Percentiles rank a stretch among this genome's conserved stretches.
phyloP scores from a whole-genome alignment of 2,329 filamentous ascomycete genomes.

The Ceratocystis cacaofunesta region DNA sequence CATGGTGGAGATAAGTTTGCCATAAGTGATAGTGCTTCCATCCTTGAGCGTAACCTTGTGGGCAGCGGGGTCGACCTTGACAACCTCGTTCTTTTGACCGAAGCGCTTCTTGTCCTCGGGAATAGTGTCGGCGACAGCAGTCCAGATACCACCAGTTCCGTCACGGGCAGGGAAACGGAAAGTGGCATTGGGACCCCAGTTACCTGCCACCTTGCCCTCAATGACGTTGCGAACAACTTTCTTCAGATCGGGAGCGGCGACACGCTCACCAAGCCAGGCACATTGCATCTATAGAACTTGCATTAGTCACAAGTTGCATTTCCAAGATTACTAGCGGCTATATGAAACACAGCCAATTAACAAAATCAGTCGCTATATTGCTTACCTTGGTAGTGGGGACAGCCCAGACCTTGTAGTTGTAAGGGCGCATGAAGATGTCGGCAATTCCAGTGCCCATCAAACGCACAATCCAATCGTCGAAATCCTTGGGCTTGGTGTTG shows the following conservation, averaged over 20 bases:
- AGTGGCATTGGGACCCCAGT: slow-evolving; percentile 96
- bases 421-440: slow-evolving; percentile 95
- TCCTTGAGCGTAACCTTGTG: slow-evolving; percentile 72
- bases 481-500: slow-evolving; percentile 86
- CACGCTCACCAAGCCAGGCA: slow-evolving; percentile 94
- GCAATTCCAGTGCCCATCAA: slow-evolving; percentile 82
- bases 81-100: slow-evolving; percentile 69
- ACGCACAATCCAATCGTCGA: slow-evolving; percentile 95
- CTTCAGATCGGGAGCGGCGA: slow-evolving; percentile 93
- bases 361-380: not conserved
- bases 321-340: not conserved
- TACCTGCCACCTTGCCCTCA: slow-evolving; percentile 85
- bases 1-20: slow-evolving; percentile 93
- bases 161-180: slow-evolving; percentile 96
- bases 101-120: slow-evolving; percentile 85
- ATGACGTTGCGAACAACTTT: slow-evolving; percentile 85
- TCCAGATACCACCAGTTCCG: slow-evolving; percentile 98
- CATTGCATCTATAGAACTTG: slow-evolving; percentile 71
- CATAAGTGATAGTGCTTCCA: slow-evolving; percentile 78
- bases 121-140: slow-evolving; percentile 82
- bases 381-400: slow-evolving; percentile 87
- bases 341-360: not conserved
- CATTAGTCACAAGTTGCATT: not conserved
- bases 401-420: slow-evolving; percentile 99
- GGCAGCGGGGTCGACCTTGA: slow-evolving; percentile 70